These are phyloP conservation scores for Huntiella savannae DNA, from an alignment of 2,329 filamentous ascomycete genomes.

Conservation along the genomic window DNA sequence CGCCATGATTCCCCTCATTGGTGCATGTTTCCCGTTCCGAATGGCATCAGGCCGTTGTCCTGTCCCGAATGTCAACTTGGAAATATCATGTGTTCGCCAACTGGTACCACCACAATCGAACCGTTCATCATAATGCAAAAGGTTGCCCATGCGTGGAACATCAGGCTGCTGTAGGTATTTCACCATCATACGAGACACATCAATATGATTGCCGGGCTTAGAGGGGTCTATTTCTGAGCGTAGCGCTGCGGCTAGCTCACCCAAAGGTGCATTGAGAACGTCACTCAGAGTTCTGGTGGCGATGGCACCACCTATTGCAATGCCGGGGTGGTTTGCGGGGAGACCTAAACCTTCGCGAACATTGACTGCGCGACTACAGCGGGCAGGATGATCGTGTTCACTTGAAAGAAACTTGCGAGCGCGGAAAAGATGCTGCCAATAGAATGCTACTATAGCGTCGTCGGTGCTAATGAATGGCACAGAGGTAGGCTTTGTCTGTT, in stretches of 20 bases:
- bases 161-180: not conserved
- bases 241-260: not conserved
- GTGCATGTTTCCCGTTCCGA: no score
- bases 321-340: not conserved
- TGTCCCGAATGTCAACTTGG: no score
- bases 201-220: not conserved
- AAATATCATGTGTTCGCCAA: no score
- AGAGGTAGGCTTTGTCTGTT: not conserved
- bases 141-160: not conserved
- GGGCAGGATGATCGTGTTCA: no score
- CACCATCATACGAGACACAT: not conserved
- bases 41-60: no score
- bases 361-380: not conserved
- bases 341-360: not conserved
- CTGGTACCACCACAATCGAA: no score
- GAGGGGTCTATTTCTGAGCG: not conserved
- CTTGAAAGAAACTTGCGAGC: not conserved
- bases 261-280: not conserved
- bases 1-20: no score
- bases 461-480: slow-evolving; percentile 2
- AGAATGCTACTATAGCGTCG: not conserved
- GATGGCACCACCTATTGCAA: not conserved
- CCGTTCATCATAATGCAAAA: no score
- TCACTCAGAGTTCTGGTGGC: no score
- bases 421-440: not conserved